phyloP scores from a whole-genome alignment of 2,329 filamentous ascomycete species.

The Anthostomella pinea region DNA sequence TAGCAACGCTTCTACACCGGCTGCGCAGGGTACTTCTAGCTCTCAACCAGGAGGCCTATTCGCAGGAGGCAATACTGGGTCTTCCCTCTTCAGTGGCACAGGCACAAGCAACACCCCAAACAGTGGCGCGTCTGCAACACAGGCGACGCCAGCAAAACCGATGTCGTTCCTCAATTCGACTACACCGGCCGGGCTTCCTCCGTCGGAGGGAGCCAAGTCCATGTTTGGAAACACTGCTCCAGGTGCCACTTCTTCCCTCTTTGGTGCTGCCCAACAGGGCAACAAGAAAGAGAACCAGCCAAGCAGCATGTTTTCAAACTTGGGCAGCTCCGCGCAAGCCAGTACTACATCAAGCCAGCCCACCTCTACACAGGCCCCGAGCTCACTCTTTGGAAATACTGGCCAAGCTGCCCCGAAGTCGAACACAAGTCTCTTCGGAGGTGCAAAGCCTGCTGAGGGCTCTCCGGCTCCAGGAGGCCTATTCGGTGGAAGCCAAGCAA shows the following conservation, averaged over 20 bases:
- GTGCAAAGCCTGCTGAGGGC: slow-evolving; percentile 25
- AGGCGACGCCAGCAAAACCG: slow-evolving; percentile 47
- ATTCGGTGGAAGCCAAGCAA: slow-evolving; percentile 24
- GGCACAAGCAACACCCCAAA: slow-evolving; percentile 16
- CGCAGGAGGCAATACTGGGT: slow-evolving; percentile 18
- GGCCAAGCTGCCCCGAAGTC: slow-evolving; percentile 19
- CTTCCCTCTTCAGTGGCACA: slow-evolving; percentile 22
- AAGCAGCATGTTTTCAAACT: slow-evolving; percentile 17
- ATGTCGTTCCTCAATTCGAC: slow-evolving; percentile 48
- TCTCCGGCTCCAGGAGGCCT: slow-evolving; percentile 16
- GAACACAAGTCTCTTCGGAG: slow-evolving; percentile 18
- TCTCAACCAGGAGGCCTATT: slow-evolving; percentile 24
- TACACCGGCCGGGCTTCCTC: slow-evolving; percentile 55
- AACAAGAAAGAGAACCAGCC: slow-evolving; percentile 23
- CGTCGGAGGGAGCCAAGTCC: slow-evolving; percentile 31
- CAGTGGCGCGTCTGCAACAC: slow-evolving; percentile 19
- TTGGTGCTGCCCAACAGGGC: slow-evolving; percentile 39
- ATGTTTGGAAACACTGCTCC: slow-evolving; percentile 27
- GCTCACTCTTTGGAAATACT: slow-evolving; percentile 19
- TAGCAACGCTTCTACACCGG: slow-evolving; percentile 19
- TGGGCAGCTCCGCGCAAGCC: slow-evolving; percentile 15
- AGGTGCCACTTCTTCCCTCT: slow-evolving; percentile 32
- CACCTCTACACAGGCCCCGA: slow-evolving; percentile 19
- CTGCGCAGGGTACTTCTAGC: slow-evolving; percentile 19
- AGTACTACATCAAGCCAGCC: slow-evolving; percentile 30